phyloP scores from a whole-genome alignment of 78 protist species.

The Dictyostelium discoideum region dicty_2.7 NC_007089.4:2161501-2162000 shows the following conservation, averaged over 20 bases:
- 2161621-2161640: neutral
- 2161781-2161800: conserved; percentile 26
- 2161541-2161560: conserved; percentile 2
- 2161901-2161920: conserved; percentile 20
- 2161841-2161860: conserved; percentile 16
- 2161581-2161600: neutral
- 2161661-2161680: neutral
- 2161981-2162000: conserved; percentile 43
- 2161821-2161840: conserved; percentile 21
- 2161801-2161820: neutral
- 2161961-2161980: conserved; percentile 14
- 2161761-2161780: neutral
- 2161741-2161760: neutral
- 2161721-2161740: conserved; percentile 3
- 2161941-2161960: neutral
- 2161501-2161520: neutral
- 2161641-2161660: too few species aligned
- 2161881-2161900: neutral
- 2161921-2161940: conserved; percentile 5
- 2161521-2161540: neutral
- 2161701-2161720: neutral
- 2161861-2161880: neutral
- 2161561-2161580: neutral
- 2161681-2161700: neutral
- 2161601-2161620: neutral